A percentile compares a stretch with the other conserved stretches of the same genome.
phyloP scores from a whole-genome alignment of 2,329 filamentous ascomycete genomes.

The Fusarium chaquense region DNA sequence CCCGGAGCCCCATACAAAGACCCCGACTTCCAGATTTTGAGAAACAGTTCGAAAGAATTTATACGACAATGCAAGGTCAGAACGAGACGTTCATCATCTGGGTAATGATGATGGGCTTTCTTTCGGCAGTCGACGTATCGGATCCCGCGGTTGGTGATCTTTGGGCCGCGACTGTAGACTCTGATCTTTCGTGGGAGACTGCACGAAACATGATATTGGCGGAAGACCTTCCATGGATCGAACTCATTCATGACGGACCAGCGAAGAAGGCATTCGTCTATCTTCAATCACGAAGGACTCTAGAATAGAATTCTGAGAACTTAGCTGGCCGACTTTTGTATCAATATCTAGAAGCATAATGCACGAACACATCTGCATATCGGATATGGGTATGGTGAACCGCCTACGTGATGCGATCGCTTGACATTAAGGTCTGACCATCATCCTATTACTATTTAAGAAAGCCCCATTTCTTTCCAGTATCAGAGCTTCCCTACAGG shows the following conservation, averaged over 20 bases:
- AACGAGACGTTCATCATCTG: not conserved
- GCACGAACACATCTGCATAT: not conserved
- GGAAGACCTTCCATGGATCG: not conserved
- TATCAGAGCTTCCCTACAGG: not conserved
- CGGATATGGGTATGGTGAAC: not conserved
- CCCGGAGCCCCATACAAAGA: not conserved
- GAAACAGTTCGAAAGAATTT: not conserved
- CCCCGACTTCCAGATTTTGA: not conserved
- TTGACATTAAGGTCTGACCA: not conserved
- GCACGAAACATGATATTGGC: fast-evolving
- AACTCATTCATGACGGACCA: not conserved
- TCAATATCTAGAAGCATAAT: not conserved
- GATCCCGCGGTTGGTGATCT: fast-evolving
- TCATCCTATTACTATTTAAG: not conserved
- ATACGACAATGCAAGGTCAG: fast-evolving
- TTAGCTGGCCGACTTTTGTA: fast-evolving
- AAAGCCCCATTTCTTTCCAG: no score
- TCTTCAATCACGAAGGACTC: not conserved
- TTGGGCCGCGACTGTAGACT: fast-evolving
- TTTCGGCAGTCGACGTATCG: not conserved
- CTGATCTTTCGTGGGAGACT: fast-evolving
- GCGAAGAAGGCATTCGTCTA: fast-evolving
- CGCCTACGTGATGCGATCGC: fast-evolving
- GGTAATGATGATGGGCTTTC: slow-evolving; percentile 1
- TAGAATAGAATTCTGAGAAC: fast-evolving